These are phyloP conservation scores for Rhizoclosmatium sp. DNA, from an alignment of 192 early-diverging fungal genomes.

Conservation along the genomic window DNA sequence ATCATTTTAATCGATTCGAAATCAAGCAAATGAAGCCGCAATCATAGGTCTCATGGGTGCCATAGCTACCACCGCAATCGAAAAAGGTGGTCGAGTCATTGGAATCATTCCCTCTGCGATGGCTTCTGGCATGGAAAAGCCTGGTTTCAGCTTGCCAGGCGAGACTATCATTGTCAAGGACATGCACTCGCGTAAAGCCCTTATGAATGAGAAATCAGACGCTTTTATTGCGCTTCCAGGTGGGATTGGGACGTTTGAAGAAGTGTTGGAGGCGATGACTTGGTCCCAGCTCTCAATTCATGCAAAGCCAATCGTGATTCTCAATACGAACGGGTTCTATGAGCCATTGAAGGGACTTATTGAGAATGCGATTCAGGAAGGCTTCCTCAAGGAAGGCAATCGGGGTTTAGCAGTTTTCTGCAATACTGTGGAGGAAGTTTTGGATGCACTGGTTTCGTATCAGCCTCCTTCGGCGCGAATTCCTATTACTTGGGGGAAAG, in stretches of 20 bases:
- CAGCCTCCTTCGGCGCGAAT: neutral
- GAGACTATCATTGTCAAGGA: conserved; percentile 68
- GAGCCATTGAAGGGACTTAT: conserved; percentile 71
- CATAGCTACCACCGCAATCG: conserved; percentile 69
- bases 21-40: neutral
- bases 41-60: conserved; percentile 82
- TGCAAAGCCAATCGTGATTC: conserved; percentile 78
- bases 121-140: conserved; percentile 27
- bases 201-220: conserved; percentile 72
- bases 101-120: conserved; percentile 81
- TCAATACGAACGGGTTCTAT: conserved; percentile 86
- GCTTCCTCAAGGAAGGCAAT: conserved; percentile 68
- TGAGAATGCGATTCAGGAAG: conserved; percentile 63
- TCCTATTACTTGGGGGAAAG: neutral
- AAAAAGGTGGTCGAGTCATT: conserved; percentile 67
- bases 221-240: conserved; percentile 89
- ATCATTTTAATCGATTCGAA: neutral
- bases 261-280: conserved; percentile 58
- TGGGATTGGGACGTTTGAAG: conserved; percentile 88
- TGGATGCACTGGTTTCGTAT: conserved; percentile 15
- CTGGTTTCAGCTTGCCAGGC: conserved; percentile 46
- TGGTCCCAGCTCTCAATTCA: conserved; percentile 79
- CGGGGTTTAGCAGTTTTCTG: conserved; percentile 62
- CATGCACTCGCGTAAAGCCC: conserved; percentile 85
- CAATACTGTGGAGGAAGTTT: conserved; percentile 62